A percentile compares a stretch with the other conserved stretches of the same genome.
Evolutionary conservation across 176 grass and related monocot species (phyloP).

Genomic region (Leersia perrieri): DNA sequence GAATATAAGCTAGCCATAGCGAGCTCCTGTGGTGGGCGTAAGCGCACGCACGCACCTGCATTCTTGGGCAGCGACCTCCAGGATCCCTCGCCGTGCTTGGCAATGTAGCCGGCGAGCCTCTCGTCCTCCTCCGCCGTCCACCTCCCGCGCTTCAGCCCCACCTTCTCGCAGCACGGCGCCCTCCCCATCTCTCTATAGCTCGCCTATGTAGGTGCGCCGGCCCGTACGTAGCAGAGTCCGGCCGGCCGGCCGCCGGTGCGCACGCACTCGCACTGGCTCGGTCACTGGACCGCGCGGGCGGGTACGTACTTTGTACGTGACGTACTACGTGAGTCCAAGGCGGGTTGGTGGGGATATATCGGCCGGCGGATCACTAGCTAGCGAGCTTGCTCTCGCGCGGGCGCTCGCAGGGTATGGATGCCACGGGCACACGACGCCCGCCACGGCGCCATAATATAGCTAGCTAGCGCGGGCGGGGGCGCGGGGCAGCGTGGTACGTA

Average conservation of each 20-base stretch:
- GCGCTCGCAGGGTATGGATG: background rate
- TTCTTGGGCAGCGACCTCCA: slow-evolving; percentile 95
- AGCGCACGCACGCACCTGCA: slow-evolving; percentile 49
- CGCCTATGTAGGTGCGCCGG: no score
- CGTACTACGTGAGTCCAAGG: slow-evolving; percentile 26
- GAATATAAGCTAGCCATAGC: no score
- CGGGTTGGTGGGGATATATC: slow-evolving; percentile 38
- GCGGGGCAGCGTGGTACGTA: background rate
- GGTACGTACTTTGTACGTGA: background rate
- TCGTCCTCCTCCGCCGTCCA: slow-evolving; percentile 92
- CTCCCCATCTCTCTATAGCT: slow-evolving; percentile 60
- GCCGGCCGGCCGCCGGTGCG: background rate
- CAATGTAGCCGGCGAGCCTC: slow-evolving; percentile 67
- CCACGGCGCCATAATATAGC: slow-evolving; percentile 35
- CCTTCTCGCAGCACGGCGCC: slow-evolving; percentile 95
- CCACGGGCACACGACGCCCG: background rate
- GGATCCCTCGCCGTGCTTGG: slow-evolving; percentile 73
- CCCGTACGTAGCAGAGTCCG: no score
- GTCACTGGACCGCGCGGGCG: background rate
- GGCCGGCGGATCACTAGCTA: no score
- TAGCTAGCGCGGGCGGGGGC: background rate
- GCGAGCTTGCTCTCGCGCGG: no score
- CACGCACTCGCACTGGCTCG: no score
- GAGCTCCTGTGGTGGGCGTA: background rate
- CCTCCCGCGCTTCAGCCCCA: slow-evolving; percentile 78